Evolutionary conservation across 1,139 yeast genomes (phyloP), one percentile per base, ranked within the genome.

Genomic region (Blastobotrys ciferrii): DNA sequence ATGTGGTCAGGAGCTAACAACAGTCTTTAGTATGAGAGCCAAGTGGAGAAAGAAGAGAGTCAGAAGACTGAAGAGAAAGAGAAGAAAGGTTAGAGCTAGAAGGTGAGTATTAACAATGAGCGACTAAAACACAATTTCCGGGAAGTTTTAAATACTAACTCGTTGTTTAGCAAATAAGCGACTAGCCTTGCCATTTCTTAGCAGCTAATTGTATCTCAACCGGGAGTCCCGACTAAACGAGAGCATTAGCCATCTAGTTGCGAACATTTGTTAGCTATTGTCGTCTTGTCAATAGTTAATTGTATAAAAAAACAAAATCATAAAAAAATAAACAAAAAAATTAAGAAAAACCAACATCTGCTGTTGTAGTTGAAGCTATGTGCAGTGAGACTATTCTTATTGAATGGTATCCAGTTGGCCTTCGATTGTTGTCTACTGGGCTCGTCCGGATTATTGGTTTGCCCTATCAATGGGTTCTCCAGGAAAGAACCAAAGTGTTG

Each of bases 51-150:
- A 89, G 86, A 89, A 89, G 95, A 88, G 97, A 88, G 95, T 85
- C 78, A 88, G 97, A 87, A 87, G 96, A 87, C 87, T 89, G 74
- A 89, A 89, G 86, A 87, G 96, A 84, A 89, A 89, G 95, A 86
- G 97, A 85, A 95, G 97, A 95, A 88, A 88, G 95, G 96, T 89
- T 71, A 87, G 97, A 87, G 97, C 97, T 78, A 87, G 97, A 87
- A 62, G 67, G 63, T 50, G 43, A 30, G 53, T 48, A 19, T 13
- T 33, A 12, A 12, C 6, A 32, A 15, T 32, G 35, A 32, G 12
- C 35, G 7, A 4, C 15, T 25, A 11, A 25, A 25, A 25, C 30
- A 25, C n/a, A n/a, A n/a, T 25, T 25, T 6, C 6, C 30, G 30
- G 30, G 11, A 11, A 25, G 9, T 25, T 32, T 13, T 32, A 19